phyloP scores from a whole-genome alignment of 495 filamentous ascomycete genomes.

The Penicillium macrosclerotiorum region DNA sequence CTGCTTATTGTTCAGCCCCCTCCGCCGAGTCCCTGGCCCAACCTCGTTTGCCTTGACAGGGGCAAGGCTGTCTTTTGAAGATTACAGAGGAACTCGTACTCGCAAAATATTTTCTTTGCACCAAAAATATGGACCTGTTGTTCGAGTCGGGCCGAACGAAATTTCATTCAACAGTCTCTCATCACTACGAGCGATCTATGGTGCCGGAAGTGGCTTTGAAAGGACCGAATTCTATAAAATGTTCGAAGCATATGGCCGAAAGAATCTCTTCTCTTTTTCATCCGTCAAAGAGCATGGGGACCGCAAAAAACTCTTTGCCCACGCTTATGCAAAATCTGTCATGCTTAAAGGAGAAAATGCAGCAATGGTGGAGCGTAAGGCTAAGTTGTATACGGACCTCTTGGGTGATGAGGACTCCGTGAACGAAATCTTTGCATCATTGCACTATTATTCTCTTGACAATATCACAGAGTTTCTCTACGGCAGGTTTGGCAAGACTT shows the following conservation, averaged over 20 bases:
- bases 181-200: conserved; percentile 35
- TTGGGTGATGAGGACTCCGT: conserved; percentile 18
- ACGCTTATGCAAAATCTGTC: conserved; percentile 36
- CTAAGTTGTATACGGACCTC: conserved; percentile 26
- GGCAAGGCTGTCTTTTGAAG: conserved; percentile 26
- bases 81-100: conserved; percentile 32
- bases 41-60: conserved; percentile 24
- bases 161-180: conserved; percentile 33
- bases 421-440: conserved; percentile 31
- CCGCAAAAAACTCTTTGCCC: conserved; percentile 38
- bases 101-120: conserved; percentile 30
- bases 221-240: conserved; percentile 39
- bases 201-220: conserved; percentile 39
- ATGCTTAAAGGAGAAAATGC: conserved; percentile 15
- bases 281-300: conserved; percentile 28
- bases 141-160: conserved; percentile 43
- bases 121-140: conserved; percentile 33
- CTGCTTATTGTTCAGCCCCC: not conserved
- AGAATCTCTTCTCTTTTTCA: conserved; percentile 37
- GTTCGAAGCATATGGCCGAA: conserved; percentile 38
- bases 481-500: conserved; percentile 23
- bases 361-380: conserved; percentile 27
- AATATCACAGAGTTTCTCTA: conserved; percentile 31
- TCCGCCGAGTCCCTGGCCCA: conserved; percentile 24
- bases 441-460: conserved; percentile 44